Evolutionary conservation across 192 early-diverging fungal species (phyloP).

Genomic region (Oehlia diaphana): DNA sequence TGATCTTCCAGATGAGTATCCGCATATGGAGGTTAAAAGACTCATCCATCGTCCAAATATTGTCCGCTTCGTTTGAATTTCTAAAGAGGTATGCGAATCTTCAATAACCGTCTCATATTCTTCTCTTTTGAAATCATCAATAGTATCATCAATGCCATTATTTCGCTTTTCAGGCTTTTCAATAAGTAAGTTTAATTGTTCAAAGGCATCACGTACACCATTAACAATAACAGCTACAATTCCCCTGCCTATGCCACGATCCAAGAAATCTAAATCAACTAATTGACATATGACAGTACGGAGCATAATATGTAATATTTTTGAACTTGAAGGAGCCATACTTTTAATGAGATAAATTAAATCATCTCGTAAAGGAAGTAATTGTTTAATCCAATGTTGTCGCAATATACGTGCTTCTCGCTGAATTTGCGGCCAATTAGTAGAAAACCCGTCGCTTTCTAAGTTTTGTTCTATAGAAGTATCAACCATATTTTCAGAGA

Average conservation of each 20-base stretch:
- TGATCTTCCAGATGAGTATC: slow-evolving; percentile 8
- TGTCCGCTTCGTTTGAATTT: slow-evolving; percentile 17
- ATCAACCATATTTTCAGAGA: not conserved
- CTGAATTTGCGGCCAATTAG: not conserved
- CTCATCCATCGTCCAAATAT: slow-evolving; percentile 33
- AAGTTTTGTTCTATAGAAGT: not conserved
- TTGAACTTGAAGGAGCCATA: slow-evolving; percentile 24
- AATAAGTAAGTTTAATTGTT: not conserved
- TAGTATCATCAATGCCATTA: not conserved
- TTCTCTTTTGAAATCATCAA: not conserved
- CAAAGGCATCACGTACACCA: slow-evolving; percentile 8
- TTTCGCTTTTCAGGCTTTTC: not conserved
- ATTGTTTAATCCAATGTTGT: slow-evolving; percentile 28
- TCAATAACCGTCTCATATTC: not conserved
- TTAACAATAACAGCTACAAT: slow-evolving; percentile 13
- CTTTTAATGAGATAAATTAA: slow-evolving; percentile 14
- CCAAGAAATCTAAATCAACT: slow-evolving; percentile 20
- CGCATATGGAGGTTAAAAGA: slow-evolving; percentile 17
- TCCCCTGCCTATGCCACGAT: slow-evolving; percentile 11
- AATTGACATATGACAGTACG: slow-evolving; percentile 24
- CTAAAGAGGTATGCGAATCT: not conserved
- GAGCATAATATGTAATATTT: slow-evolving; percentile 27
- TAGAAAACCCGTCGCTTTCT: too few species aligned
- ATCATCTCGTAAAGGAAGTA: slow-evolving; percentile 30
- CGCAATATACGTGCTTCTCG: not conserved